A percentile compares a stretch with the other conserved stretches of the same genome.
These are phyloP conservation scores for Pleurotus tuber-regium DNA, from an alignment of 768 basidiomycete genomes.

Conservation along the genomic window DNA sequence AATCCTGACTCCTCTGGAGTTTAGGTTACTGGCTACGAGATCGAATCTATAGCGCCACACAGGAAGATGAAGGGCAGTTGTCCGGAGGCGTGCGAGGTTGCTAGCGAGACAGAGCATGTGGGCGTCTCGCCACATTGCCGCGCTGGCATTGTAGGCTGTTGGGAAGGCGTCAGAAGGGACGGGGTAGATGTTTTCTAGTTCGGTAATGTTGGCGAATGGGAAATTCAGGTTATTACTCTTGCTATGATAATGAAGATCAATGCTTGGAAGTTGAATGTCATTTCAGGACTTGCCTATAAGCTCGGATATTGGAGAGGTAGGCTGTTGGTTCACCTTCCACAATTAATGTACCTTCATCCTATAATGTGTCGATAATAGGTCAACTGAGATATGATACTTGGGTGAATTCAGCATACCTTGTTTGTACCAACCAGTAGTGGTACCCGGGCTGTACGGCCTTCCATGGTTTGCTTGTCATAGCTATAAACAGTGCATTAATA, in stretches of 20 bases:
- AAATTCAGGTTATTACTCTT: conserved; percentile 33
- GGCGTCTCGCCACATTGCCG: conserved; percentile 32
- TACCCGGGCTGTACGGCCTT: conserved; percentile 26
- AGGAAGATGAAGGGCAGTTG: conserved; percentile 18
- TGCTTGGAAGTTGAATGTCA: too few species aligned
- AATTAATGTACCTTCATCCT: conserved; percentile 33
- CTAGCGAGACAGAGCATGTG: conserved; percentile 32
- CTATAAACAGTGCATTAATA: conserved; percentile 11
- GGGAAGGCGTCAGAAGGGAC: conserved; percentile 27
- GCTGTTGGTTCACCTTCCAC: conserved; percentile 32
- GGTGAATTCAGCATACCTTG: conserved; percentile 25
- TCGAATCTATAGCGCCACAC: conserved; percentile 33
- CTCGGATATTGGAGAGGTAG: conserved; percentile 27
- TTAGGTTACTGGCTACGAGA: conserved; percentile 29
- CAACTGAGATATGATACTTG: too few species aligned
- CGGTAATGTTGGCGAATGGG: conserved; percentile 23
- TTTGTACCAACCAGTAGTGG: conserved; percentile 31
- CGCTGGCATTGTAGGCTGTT: conserved; percentile 30
- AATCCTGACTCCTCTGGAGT: conserved; percentile 28
- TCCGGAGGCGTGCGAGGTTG: conserved; percentile 25
- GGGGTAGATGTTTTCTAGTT: conserved; percentile 23
- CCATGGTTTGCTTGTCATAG: conserved; percentile 26
- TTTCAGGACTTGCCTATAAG: conserved; percentile 27
- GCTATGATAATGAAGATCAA: conserved; percentile 14
- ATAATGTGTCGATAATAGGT: too few species aligned